A percentile compares a stretch with the other conserved stretches of the same genome.
Evolutionary conservation across 805 yeast species (phyloP).

Genomic region (Candida oleophila): DNA sequence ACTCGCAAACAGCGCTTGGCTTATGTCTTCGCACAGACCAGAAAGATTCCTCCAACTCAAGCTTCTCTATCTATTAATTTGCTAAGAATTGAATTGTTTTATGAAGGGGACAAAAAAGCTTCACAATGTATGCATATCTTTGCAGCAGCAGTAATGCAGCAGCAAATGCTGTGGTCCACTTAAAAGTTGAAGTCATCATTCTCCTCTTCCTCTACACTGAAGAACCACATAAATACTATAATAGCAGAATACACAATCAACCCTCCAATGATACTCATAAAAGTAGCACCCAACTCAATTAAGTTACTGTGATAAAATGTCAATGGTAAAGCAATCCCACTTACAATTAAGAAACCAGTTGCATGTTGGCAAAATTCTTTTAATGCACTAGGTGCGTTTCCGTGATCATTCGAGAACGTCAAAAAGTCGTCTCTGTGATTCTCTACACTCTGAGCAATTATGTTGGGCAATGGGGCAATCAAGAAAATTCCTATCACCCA

Average conservation of each 20-base stretch:
- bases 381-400: constrained; percentile 34
- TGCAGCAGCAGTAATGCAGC: not conserved
- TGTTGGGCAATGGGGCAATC: constrained; percentile 46
- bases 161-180: not conserved
- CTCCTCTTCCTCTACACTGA: constrained; percentile 44
- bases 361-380: constrained; percentile 38
- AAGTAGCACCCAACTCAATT: constrained; percentile 37
- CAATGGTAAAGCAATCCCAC: constrained; percentile 46
- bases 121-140: not conserved
- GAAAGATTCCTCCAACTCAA: not conserved
- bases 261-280: constrained; percentile 46
- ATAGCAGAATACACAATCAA: constrained; percentile 45
- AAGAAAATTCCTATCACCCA: constrained; percentile 45
- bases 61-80: not conserved
- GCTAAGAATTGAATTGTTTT: not conserved
- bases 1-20: too few relatives aligned
- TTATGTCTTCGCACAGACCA: too few relatives aligned
- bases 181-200: constrained; percentile 45
- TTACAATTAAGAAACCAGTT: constrained; percentile 41
- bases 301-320: constrained; percentile 37
- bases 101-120: too few relatives aligned
- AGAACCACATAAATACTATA: constrained; percentile 45
- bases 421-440: constrained; percentile 41
- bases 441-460: constrained; percentile 36
- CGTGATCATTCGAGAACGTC: constrained; percentile 42